Base-by-base conservation (phyloP, 2,329 filamentous ascomycete species). In the Colletotrichum simmondsii region DNA sequence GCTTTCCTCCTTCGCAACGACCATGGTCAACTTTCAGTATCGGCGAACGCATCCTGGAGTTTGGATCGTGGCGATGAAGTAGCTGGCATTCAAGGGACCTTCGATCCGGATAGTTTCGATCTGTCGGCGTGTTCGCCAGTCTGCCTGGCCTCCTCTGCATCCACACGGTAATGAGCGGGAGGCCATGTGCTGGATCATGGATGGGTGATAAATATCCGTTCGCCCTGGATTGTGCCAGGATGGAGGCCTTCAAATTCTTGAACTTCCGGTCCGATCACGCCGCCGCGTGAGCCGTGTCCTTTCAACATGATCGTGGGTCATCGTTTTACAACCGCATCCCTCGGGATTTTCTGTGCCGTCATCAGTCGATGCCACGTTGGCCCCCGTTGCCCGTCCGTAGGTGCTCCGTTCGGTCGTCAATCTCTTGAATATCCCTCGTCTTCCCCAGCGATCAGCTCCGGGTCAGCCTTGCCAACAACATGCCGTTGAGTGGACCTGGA, bases 401-500 rank as follows among this genome's bases (percentile, higher is more conserved):
- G 32, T 35, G 32, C 32, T 35, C 52, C n/a, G 19, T 26, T 24
- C 42, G 19, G 35, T 22, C 24, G 52, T 65, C 32, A 65, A 16
- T 52, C 22, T n/a, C 22, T 4, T 4, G 19, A 37, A 28, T 26
- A 54, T 65, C 32, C 58, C 60, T 70, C 65, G 58, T 60, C 42
- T 64, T 60, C 70, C 65, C 65, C 65, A 64, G 53, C 53, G 42
- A 69, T 64, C 65, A 69, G 54, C 65, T 59, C 59, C n/a, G 59
- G 70, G 59, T 54, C 65, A 72, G 37, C 65, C 65, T 69, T 68
- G 69, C 65, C 53, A 63, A 28, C 30, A 68, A 59, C 59, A 26
- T 69, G 70, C 35, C 54, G 32, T 46, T 24, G 26, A 35, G 70
- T 69, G 65, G 70, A 65, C 69, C 42, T 69, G 65, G 65, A 68